Base-by-base conservation (phyloP, 176 grass and related monocot species). In the Oryza brachyantha region DNA sequence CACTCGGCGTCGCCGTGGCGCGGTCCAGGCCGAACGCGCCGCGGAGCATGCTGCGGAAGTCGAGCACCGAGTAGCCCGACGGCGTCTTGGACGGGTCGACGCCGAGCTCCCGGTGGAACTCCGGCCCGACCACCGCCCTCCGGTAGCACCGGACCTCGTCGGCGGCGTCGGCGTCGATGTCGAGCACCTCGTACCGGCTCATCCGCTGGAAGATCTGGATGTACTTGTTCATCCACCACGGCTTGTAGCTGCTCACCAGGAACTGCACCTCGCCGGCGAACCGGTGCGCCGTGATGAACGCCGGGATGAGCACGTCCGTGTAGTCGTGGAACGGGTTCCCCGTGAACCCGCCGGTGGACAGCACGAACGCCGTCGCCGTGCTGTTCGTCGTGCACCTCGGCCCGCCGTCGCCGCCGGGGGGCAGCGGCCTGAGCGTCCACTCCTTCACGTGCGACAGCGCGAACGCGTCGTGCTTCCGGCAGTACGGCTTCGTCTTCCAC, bases 281-380 rank as follows among this genome's bases (percentile, higher is more conserved):
- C 10, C 81, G 81, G 40, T 84, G 68, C 3, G 87, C 72, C 4
- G 84, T 90, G 68, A 89, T 87, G 85, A 96, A 96, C 7, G 90
- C 77, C 36, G 93, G 93, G 74, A 96, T 88, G 0, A 96, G 76
- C 69, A 96, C 93, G 57, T 96, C 93, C n/a, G 89, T 96, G 84
- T 87, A 96, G 84, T 96, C 93, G 67, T 96, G 93, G 85, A 96
- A 96, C 5, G 86, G 86, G 76, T 96, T 96, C 7, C 93, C 93
- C 14, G 90, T 92, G 87, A 90, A 96, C 29, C 93, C 90, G 42
- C 81, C 81, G 8, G 81, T 77, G 0, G 91, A 93, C 1, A 93
- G 61, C 72, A 90, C 80, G 61, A 93, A 81, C 1, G 87, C 91
- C 0, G 87, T 83, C 7, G 82, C 91, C 28, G 79, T 81, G 65